These are phyloP conservation scores for Taxillus chinensis DNA, from an alignment of 164 flowering plant species.

Conservation along the genomic window DNA sequence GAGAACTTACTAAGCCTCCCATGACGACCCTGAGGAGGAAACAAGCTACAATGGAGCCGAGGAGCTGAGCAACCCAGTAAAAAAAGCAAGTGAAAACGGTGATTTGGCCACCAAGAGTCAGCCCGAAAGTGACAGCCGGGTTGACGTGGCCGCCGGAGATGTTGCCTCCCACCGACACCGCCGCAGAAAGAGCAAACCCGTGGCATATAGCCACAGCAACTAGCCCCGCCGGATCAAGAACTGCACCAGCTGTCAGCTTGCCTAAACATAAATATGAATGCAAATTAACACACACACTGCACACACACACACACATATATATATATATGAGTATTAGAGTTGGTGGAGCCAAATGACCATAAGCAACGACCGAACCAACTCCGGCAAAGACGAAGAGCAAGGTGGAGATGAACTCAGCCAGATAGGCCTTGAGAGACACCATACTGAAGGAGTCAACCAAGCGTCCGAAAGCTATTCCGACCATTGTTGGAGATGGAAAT, in stretches of 20 bases:
- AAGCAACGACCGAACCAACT: slow-evolving; percentile 85
- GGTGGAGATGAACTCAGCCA: slow-evolving; percentile 85
- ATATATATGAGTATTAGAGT: too few species aligned
- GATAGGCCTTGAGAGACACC: slow-evolving; percentile 60
- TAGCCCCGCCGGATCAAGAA: slow-evolving; percentile 69
- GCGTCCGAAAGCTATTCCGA: slow-evolving; percentile 60
- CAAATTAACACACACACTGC: too few species aligned
- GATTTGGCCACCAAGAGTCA: slow-evolving; percentile 87
- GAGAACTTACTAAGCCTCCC: slow-evolving; percentile 59
- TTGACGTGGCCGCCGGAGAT: slow-evolving; percentile 95
- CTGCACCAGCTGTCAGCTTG: slow-evolving; percentile 56
- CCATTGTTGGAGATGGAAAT: slow-evolving; percentile 20
- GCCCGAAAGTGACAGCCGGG: slow-evolving; percentile 93
- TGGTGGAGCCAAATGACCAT: slow-evolving; percentile 21
- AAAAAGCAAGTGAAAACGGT: slow-evolving; percentile 74
- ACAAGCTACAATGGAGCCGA: slow-evolving; percentile 68
- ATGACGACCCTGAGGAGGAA: slow-evolving; percentile 71
- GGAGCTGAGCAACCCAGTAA: slow-evolving; percentile 87
- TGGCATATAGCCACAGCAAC: slow-evolving; percentile 74
- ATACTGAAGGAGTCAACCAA: slow-evolving; percentile 65
- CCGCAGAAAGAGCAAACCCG: slow-evolving; percentile 78
- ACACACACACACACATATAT: too few species aligned
- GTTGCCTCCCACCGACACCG: slow-evolving; percentile 76
- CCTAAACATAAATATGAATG: slow-evolving; percentile 19
- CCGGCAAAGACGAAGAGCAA: slow-evolving; percentile 82